Percentiles rank a stretch among this genome's conserved stretches.
Evolutionary conservation across 2,329 filamentous ascomycete genomes (phyloP).

Genomic region (Phaeosphaeria sp.): DNA sequence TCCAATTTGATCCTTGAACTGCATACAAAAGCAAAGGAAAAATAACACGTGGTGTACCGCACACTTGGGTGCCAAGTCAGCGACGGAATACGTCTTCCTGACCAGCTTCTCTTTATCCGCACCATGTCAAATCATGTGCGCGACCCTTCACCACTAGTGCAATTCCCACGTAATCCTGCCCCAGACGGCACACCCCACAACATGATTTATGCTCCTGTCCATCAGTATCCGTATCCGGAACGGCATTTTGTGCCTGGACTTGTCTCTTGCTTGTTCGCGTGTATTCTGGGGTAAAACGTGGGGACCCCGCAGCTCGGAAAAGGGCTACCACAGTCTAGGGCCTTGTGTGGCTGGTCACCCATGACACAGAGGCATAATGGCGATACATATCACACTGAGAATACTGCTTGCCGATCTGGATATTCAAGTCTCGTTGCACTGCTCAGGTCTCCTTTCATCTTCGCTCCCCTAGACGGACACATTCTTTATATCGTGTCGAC

Average conservation of each 20-base stretch:
- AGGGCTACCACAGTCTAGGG: slow-evolving; percentile 2
- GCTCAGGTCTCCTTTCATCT: not conserved
- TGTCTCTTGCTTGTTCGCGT: not conserved
- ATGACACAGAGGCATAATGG: not conserved
- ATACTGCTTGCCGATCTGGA: not conserved
- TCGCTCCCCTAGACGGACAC: not conserved
- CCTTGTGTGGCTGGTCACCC: not conserved
- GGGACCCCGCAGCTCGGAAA: slow-evolving; percentile 7
- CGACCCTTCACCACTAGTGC: not conserved
- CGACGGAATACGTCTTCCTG: slow-evolving; percentile 2
- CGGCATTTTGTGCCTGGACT: not conserved
- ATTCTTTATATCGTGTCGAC: not conserved
- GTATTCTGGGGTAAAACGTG: not conserved
- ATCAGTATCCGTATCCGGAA: not conserved
- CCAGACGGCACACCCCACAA: not conserved
- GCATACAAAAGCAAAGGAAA: not conserved
- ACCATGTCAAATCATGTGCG: not conserved
- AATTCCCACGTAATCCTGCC: not conserved
- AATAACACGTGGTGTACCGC: not conserved
- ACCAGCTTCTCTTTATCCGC: slow-evolving; percentile 3
- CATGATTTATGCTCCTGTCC: not conserved
- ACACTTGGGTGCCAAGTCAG: not conserved
- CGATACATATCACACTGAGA: not conserved
- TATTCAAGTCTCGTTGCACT: not conserved
- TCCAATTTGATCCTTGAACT: not conserved